phyloP scores from a whole-genome alignment of 345 rosid species.

The Arabis hirsuta region DNA sequence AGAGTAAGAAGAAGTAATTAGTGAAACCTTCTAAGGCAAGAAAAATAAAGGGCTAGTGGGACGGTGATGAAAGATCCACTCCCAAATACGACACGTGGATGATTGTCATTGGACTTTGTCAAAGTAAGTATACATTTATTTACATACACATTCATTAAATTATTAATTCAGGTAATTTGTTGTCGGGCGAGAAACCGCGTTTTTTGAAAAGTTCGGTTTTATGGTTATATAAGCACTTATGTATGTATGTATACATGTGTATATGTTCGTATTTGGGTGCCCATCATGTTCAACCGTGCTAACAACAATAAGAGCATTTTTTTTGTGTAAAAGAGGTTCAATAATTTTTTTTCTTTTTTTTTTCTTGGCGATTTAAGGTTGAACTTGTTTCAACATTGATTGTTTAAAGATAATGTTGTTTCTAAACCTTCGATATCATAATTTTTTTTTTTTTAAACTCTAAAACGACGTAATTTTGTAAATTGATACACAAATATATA shows the following conservation, averaged over 20 bases:
- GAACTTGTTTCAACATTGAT: too few relatives aligned
- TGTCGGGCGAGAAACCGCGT: constrained; percentile 58
- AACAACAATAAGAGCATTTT: too few relatives aligned
- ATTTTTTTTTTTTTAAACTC: too few relatives aligned
- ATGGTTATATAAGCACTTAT: constrained; percentile 23
- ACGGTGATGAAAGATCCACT: constrained; percentile 27
- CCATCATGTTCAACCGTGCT: constrained; percentile 26
- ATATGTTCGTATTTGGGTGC: constrained; percentile 33
- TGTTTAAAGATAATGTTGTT: too few relatives aligned
- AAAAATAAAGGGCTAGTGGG: constrained; percentile 19
- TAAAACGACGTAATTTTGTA: too few relatives aligned
- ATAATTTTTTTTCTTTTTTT: too few relatives aligned
- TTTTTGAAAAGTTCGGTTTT: constrained; percentile 48
- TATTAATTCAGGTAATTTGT: constrained; percentile 25
- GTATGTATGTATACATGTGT: neutral
- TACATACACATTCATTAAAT: neutral
- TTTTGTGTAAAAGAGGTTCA: too few relatives aligned
- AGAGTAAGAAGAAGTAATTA: constrained; percentile 28
- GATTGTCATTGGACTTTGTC: constrained; percentile 25
- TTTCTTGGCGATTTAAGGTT: too few relatives aligned
- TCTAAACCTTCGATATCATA: too few relatives aligned
- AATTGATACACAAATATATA: too few relatives aligned
- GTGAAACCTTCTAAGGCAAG: constrained; percentile 56
- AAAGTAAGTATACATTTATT: constrained; percentile 15
- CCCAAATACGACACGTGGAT: constrained; percentile 25